Evolutionary conservation across 179 eudicot genomes (phyloP).

Genomic region (Spinacia oleracea): DNA sequence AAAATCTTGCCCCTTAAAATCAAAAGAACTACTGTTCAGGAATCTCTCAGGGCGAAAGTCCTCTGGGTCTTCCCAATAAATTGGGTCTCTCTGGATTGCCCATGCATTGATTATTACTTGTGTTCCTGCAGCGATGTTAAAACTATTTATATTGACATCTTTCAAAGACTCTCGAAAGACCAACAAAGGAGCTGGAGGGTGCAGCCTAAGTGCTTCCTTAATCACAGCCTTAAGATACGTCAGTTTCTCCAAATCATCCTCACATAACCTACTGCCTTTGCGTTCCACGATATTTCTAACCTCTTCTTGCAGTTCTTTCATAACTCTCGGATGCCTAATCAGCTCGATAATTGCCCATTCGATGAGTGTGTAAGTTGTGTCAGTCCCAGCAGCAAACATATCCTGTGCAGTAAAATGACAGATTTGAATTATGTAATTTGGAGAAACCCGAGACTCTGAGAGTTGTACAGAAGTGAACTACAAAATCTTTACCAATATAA

Average conservation of each 20-base stretch:
- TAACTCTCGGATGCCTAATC: slow-evolving; percentile 33
- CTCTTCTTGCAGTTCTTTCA: slow-evolving; percentile 44
- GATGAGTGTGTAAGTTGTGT: slow-evolving; percentile 33
- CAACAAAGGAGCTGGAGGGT: slow-evolving; percentile 35
- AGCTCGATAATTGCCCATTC: slow-evolving; percentile 47
- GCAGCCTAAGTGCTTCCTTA: slow-evolving; percentile 37
- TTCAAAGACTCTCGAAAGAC: slow-evolving; percentile 26
- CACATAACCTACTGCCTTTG: slow-evolving; percentile 14
- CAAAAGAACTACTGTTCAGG: neutral
- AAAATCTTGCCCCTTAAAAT: neutral
- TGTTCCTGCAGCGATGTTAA: slow-evolving; percentile 27
- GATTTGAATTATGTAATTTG: too few species aligned
- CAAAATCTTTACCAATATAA: slow-evolving; percentile 19
- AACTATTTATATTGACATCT: slow-evolving; percentile 24
- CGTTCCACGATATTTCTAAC: slow-evolving; percentile 16
- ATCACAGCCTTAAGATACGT: slow-evolving; percentile 29
- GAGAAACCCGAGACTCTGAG: too few species aligned
- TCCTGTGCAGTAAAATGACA: slow-evolving; percentile 25
- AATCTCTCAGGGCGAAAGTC: neutral
- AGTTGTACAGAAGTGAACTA: too few species aligned
- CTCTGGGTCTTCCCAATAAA: neutral
- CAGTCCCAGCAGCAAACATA: slow-evolving; percentile 44
- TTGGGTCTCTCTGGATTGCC: slow-evolving; percentile 23
- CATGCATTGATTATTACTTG: slow-evolving; percentile 19
- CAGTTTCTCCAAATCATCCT: slow-evolving; percentile 31